Percentiles rank a stretch among this genome's conserved stretches.
Conservation (phyloP, 176 grass and related monocot species). For the Zoysia pacifica region DNA sequence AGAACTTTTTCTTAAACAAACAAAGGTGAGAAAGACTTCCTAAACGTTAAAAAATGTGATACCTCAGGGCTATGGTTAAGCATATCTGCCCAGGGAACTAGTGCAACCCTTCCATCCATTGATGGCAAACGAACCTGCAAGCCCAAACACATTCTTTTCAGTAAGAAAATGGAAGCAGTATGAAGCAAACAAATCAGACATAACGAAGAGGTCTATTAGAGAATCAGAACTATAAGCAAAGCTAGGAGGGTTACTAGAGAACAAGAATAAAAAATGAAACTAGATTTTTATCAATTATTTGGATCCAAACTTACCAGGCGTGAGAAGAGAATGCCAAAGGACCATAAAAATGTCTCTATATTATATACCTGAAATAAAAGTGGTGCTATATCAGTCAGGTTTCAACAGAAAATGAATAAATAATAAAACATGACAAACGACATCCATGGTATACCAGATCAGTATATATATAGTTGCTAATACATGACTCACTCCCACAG, state of each 20-base stretch:
- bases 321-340: constrained; percentile 98
- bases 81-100: constrained; percentile 99
- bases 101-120: constrained; percentile 86
- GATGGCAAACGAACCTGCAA: constrained; percentile 94
- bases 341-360: constrained; percentile 90
- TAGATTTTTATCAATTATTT: background rate
- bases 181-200: background rate
- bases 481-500: background rate
- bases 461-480: constrained; percentile 28
- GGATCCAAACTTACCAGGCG: constrained; percentile 64
- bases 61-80: constrained; percentile 97
- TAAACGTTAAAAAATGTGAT: constrained; percentile 31
- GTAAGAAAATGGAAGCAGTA: constrained; percentile 20
- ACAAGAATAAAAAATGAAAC: background rate
- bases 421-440: background rate
- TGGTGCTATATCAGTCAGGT: constrained; percentile 8
- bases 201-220: background rate
- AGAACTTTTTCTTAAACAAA: background rate
- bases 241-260: background rate
- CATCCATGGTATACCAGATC: background rate
- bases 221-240: background rate
- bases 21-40: background rate
- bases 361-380: constrained; percentile 75
- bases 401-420: constrained; percentile 28
- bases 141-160: constrained; percentile 1